These are phyloP conservation scores for Fusarium buxicola DNA, from an alignment of 2,329 filamentous ascomycete genomes.

Conservation along the genomic window DNA sequence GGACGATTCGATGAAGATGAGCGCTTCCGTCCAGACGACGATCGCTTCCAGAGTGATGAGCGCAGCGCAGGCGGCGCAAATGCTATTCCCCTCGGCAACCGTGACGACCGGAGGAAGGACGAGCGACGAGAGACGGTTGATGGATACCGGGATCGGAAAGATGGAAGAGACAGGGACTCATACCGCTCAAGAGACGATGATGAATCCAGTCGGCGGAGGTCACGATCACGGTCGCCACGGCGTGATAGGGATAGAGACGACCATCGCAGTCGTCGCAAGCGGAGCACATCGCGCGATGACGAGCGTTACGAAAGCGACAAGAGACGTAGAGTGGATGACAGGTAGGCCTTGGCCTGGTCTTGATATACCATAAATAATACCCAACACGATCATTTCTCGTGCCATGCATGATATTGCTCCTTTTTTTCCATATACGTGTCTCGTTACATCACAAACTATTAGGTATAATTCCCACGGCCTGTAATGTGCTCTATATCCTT, in stretches of 20 bases:
- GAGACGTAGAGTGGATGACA: conserved; percentile 65
- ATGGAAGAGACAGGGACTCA: conserved; percentile 46
- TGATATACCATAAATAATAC: conserved; percentile 45
- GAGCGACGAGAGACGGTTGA: conserved; percentile 44
- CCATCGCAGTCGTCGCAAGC: conserved; percentile 63
- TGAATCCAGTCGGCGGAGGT: conserved; percentile 33
- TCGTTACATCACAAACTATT: conserved; percentile 36
- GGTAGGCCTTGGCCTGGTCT: conserved; percentile 36
- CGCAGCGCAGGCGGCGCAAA: conserved; percentile 73
- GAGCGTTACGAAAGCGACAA: conserved; percentile 70
- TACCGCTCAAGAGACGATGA: conserved; percentile 43
- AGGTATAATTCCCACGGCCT: conserved; percentile 3
- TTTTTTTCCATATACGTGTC: conserved; percentile 27
- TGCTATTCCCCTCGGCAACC: conserved; percentile 75
- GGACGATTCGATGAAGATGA: conserved; percentile 65
- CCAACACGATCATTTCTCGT: conserved; percentile 24
- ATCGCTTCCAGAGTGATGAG: conserved; percentile 57
- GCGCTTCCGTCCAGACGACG: conserved; percentile 74
- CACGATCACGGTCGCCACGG: conserved; percentile 64
- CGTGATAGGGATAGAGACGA: conserved; percentile 57
- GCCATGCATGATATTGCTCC: neutral
- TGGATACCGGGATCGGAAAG: conserved; percentile 42
- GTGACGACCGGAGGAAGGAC: conserved; percentile 51
- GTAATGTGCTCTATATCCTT: conserved; percentile 66
- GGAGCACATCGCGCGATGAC: conserved; percentile 66